Base-by-base conservation (phyloP, 352 stramenopile species). In the Phytophthora chlamydospora region DNA sequence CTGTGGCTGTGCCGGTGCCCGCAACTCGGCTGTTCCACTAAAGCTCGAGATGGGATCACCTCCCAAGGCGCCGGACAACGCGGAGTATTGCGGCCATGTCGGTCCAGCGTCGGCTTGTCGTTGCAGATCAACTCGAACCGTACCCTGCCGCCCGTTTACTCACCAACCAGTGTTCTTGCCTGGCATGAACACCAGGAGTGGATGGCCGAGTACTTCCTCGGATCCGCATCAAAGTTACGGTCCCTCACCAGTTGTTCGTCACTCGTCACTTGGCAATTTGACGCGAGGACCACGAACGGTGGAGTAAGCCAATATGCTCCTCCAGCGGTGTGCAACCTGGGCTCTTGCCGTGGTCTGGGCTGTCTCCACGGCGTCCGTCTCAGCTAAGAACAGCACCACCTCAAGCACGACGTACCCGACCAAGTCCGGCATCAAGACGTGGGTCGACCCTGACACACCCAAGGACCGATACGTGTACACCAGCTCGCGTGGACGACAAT, bases 391-490 rank as follows among this genome's bases (percentile, higher is more conserved):
- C 39, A 36, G 44, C 11, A 64, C 52, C 31, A 62, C 59, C 2
- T 43, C 59, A 4, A 36, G 38, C 42, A 63, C 48, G 3, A 63
- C 48, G 16, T 69, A 55, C 45, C 47, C 53, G 6, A 75, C 66
- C 17, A 72, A 76, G 44, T 82, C 73, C 3, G 75, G 72, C 0
- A 58, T 84, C 39, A 29, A 34, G 13, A 46, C 53, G 4, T 83
- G 73, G 73, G 65, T 83, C 9, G 76, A 85, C 36, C 66, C 70
- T 0, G 67, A 35, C 1, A 85, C 76, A 17, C 71, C 76, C 1
- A 14, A 58, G 0, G 60, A 70, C 27, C 43, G 35, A 0, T 57
- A 79, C 58, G 75, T 87, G 51, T 86, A 90, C 35, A 90, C 87
- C 63, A 24, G 54, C 8, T 91, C 82, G 0, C 78, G 79, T 17